Conservation (phyloP, 768 basidiomycete genomes). For the Phlegmacium glaucopus region DNA sequence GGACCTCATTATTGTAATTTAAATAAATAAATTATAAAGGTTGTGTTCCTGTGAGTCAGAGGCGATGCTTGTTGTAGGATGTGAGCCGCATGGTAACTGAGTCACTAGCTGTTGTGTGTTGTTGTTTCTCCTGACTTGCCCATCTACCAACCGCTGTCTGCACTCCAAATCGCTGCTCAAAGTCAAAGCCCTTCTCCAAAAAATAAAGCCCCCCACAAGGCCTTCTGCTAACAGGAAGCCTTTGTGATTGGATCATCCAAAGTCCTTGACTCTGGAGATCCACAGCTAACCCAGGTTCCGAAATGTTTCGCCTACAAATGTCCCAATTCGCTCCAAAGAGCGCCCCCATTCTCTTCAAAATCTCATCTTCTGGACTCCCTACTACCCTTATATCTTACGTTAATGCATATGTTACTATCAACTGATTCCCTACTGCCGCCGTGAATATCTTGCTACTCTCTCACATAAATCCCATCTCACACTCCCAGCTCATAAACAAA, state of each 20-base stretch:
- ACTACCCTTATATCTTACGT: slow-evolving; percentile 15
- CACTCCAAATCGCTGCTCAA: background rate
- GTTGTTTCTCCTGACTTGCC: slow-evolving; percentile 7
- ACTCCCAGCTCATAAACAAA: slow-evolving; percentile 29
- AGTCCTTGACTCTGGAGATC: slow-evolving; percentile 39
- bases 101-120: slow-evolving; percentile 14
- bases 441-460: background rate
- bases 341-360: slow-evolving; percentile 10
- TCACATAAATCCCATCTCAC: slow-evolving; percentile 22
- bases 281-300: slow-evolving; percentile 26
- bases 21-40: slow-evolving; percentile 3
- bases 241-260: slow-evolving; percentile 43
- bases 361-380: slow-evolving; percentile 6
- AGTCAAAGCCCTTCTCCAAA: background rate
- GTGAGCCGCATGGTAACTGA: slow-evolving; percentile 16
- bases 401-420: slow-evolving; percentile 31
- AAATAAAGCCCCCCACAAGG: slow-evolving; percentile 12
- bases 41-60: slow-evolving; percentile 2
- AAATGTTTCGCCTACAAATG: slow-evolving; percentile 35
- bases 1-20: slow-evolving; percentile 39
- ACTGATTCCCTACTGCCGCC: slow-evolving; percentile 28
- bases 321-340: slow-evolving; percentile 21
- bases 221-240: slow-evolving; percentile 33
- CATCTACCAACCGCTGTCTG: slow-evolving; percentile 1
- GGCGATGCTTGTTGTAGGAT: slow-evolving; percentile 11